phyloP scores from a whole-genome alignment of 2,329 filamentous ascomycete species.

The Fusarium duplospermum region DNA sequence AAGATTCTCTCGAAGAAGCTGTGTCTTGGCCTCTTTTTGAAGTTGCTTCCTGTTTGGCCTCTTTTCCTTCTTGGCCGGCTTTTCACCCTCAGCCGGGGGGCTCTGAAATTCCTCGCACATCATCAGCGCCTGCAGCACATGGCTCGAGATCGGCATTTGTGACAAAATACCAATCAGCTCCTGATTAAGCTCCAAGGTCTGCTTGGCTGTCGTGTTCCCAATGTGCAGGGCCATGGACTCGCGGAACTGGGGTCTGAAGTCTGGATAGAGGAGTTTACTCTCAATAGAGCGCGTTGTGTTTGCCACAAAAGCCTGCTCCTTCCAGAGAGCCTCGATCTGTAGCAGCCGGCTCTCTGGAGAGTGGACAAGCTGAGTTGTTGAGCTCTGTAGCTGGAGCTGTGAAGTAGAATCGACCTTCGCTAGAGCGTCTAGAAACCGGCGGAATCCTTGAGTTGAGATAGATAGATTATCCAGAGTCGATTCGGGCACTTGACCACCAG shows the following conservation, averaged over 20 bases:
- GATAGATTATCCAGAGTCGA: constrained; percentile 41
- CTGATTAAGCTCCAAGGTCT: constrained; percentile 35
- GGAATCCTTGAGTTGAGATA: constrained; percentile 38
- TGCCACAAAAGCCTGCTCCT: constrained; percentile 46
- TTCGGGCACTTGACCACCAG: constrained; percentile 8
- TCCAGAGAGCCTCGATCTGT: constrained; percentile 50
- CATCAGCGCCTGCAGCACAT: constrained; percentile 10
- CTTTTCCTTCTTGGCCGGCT: background rate
- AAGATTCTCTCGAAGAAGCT: constrained; percentile 3
- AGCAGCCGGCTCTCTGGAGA: constrained; percentile 44
- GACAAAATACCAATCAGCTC: constrained; percentile 34
- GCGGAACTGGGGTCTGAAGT: constrained; percentile 46
- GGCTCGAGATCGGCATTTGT: constrained; percentile 4
- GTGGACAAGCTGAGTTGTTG: background rate
- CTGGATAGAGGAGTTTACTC: constrained; percentile 49
- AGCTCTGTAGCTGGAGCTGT: background rate
- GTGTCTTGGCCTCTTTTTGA: background rate
- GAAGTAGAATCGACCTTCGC: constrained; percentile 21
- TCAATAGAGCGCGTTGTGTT: constrained; percentile 49
- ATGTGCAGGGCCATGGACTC: constrained; percentile 46
- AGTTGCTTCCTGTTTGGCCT: background rate
- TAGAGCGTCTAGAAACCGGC: constrained; percentile 40
- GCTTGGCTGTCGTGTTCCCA: constrained; percentile 33
- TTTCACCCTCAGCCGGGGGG: background rate
- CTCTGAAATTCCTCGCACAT: constrained; percentile 25